phyloP scores from a whole-genome alignment of 1,139 yeast genomes.

The Sugiyamaella sp. region DNA sequence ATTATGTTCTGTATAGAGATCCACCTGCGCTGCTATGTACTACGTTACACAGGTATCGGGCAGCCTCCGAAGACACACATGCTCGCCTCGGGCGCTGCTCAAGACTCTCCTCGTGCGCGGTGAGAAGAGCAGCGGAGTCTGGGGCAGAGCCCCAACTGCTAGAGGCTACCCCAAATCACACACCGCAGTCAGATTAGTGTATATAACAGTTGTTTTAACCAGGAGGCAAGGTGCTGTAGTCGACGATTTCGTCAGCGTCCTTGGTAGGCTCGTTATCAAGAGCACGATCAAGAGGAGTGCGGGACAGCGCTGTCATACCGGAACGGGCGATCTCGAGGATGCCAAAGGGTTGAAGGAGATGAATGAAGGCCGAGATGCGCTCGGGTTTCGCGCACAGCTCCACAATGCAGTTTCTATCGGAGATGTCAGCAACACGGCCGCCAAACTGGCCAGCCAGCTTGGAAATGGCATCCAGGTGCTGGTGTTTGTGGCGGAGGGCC shows the following conservation, averaged over 20 bases:
- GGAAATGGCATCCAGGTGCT: slow-evolving; percentile 82
- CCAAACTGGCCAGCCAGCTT: slow-evolving; percentile 85
- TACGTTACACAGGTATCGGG: too few species aligned
- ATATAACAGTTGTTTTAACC: slow-evolving; percentile 53
- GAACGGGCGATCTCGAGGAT: slow-evolving; percentile 94
- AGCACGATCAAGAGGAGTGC: slow-evolving; percentile 76
- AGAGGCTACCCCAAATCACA: too few species aligned
- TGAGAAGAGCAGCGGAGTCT: too few species aligned
- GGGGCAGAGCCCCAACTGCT: too few species aligned
- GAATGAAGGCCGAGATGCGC: slow-evolving; percentile 82
- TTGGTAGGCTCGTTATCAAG: slow-evolving; percentile 51
- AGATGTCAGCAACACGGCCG: slow-evolving; percentile 87
- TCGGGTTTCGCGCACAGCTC: slow-evolving; percentile 95
- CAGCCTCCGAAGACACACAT: too few species aligned
- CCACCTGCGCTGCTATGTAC: too few species aligned
- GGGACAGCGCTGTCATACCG: slow-evolving; percentile 98
- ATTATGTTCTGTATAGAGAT: too few species aligned
- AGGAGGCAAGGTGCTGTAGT: slow-evolving; percentile 67
- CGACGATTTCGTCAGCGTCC: slow-evolving; percentile 64
- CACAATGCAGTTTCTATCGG: slow-evolving; percentile 91
- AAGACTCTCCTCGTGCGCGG: too few species aligned
- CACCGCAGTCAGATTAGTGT: not conserved
- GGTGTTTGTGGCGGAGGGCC: slow-evolving; percentile 91
- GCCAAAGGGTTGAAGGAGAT: slow-evolving; percentile 92
- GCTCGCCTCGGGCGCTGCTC: too few species aligned